Evolutionary conservation across 257 asterid genomes (phyloP).

Genomic region (Przewalskia tangutica): DNA sequence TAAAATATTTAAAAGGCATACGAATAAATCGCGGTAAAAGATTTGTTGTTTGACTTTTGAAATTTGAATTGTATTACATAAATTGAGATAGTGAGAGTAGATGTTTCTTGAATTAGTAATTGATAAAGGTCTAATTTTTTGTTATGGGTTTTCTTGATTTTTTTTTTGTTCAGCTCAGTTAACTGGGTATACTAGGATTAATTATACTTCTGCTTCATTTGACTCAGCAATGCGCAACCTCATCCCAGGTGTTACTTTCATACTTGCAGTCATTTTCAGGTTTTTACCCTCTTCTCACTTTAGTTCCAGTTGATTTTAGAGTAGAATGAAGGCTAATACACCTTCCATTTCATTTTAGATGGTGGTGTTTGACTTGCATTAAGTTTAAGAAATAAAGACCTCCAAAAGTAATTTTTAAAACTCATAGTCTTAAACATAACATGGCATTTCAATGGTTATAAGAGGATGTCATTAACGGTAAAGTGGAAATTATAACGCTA

Average conservation of each 20-base stretch:
- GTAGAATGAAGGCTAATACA: background rate
- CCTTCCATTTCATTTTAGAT: too few species aligned
- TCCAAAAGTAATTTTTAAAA: too few species aligned
- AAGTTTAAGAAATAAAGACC: too few species aligned
- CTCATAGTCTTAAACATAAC: background rate
- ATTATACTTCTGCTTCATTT: conserved; percentile 63
- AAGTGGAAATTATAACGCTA: background rate
- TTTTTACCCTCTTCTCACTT: conserved; percentile 11
- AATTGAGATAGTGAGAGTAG: too few species aligned
- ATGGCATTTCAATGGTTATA: background rate
- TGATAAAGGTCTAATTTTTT: background rate
- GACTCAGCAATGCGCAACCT: conserved; percentile 91
- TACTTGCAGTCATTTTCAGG: conserved; percentile 77
- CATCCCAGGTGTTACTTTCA: conserved; percentile 75
- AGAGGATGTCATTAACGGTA: background rate
- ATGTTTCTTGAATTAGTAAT: too few species aligned
- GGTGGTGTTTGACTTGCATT: too few species aligned
- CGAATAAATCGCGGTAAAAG: too few species aligned
- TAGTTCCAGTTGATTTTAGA: background rate
- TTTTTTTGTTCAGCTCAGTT: conserved; percentile 53
- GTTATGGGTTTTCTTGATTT: background rate
- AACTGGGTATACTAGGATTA: conserved; percentile 74
- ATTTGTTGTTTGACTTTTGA: too few species aligned
- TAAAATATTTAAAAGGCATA: too few species aligned
- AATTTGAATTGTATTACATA: too few species aligned